phyloP scores from a whole-genome alignment of 2,329 filamentous ascomycete species.

The Aspergillus viridinutans region DNA sequence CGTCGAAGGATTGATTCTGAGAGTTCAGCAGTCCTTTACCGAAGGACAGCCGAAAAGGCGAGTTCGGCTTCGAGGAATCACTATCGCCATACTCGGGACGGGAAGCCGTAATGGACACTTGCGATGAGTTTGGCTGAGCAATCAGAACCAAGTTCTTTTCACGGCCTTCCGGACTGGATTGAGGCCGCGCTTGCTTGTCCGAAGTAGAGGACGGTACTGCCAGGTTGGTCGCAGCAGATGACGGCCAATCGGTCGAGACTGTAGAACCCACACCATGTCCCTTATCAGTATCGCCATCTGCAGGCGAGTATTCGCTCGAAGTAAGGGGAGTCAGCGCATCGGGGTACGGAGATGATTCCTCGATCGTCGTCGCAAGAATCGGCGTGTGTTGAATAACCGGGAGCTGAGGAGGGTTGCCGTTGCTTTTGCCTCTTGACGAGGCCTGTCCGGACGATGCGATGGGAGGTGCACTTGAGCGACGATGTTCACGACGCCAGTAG shows the following conservation, averaged over 20 bases:
- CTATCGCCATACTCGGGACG: constrained; percentile 24
- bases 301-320: constrained; percentile 18
- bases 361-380: constrained; percentile 24
- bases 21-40: constrained; percentile 26
- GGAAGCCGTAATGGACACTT: constrained; percentile 17
- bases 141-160: constrained; percentile 18
- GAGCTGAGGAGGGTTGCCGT: constrained; percentile 29
- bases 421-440: constrained; percentile 17
- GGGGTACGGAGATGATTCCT: constrained; percentile 18
- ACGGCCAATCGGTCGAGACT: constrained; percentile 18
- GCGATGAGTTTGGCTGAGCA: constrained; percentile 24
- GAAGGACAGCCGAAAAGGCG: constrained; percentile 34
- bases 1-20: constrained; percentile 19
- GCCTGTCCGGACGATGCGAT: constrained; percentile 20
- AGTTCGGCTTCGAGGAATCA: constrained; percentile 29
- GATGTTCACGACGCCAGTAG: constrained; percentile 39
- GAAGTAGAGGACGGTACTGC: constrained; percentile 22
- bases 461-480: constrained; percentile 31
- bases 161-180: constrained; percentile 29
- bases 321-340: constrained; percentile 15
- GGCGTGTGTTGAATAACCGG: constrained; percentile 29
- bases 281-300: constrained; percentile 22
- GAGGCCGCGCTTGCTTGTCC: constrained; percentile 25
- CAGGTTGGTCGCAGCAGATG: constrained; percentile 27
- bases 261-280: constrained; percentile 14